Evolutionary conservation across 805 yeast species (phyloP).

Genomic region (Schwanniomyces sp.): DNA sequence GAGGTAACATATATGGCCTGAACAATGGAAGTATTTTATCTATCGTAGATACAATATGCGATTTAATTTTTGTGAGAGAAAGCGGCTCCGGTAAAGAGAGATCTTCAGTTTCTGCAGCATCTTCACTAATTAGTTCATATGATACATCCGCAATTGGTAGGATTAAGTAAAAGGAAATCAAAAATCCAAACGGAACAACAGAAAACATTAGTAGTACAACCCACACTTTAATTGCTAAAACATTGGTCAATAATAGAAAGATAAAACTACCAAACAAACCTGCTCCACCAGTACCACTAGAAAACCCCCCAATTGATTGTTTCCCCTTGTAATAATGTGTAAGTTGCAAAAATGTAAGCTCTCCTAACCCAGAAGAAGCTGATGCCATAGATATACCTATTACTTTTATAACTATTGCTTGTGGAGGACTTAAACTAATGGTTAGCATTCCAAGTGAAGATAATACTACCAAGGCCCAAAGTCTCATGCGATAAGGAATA

Average conservation of each 20-base stretch:
- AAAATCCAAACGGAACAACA: constrained; percentile 53
- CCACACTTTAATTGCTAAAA: constrained; percentile 56
- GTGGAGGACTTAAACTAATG: constrained; percentile 45
- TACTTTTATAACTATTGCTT: constrained; percentile 41
- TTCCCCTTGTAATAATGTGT: constrained; percentile 70
- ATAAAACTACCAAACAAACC: constrained; percentile 81
- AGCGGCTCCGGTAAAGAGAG: background rate
- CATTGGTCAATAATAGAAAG: constrained; percentile 70
- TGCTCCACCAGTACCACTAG: constrained; percentile 96
- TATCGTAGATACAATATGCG: constrained; percentile 20
- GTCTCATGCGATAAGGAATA: constrained; percentile 57
- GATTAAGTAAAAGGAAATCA: constrained; percentile 26
- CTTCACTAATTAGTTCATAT: constrained; percentile 1
- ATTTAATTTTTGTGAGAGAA: background rate
- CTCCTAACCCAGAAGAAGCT: constrained; percentile 85
- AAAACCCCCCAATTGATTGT: constrained; percentile 77
- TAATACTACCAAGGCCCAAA: constrained; percentile 52
- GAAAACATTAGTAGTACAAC: constrained; percentile 57
- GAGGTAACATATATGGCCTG: constrained; percentile 77
- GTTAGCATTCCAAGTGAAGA: constrained; percentile 75
- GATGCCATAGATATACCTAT: constrained; percentile 81
- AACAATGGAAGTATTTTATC: constrained; percentile 42
- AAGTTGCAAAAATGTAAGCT: constrained; percentile 80
- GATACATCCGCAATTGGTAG: constrained; percentile 19
- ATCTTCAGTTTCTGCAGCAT: background rate